Base-by-base conservation (phyloP, 495 filamentous ascomycete species). In the Aspergillus asperescens region DNA sequence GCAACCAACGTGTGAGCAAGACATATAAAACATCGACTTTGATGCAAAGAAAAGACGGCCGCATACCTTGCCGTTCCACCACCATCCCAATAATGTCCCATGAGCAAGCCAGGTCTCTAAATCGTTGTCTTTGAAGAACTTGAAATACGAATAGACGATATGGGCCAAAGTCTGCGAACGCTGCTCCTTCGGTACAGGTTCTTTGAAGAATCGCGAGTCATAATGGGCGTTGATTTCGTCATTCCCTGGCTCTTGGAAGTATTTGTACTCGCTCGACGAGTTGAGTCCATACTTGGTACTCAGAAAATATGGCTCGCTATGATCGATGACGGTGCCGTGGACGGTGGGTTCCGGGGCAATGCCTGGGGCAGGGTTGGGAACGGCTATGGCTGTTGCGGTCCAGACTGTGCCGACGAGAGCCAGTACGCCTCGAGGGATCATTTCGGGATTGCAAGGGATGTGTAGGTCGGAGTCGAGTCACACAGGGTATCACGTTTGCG, bases 71-170 rank as follows among this genome's bases (percentile, higher is more conserved):
- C 83, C 86, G 61, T 89, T 91, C 89, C 89, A 95, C 87, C 87
- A 93, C 89, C 89, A 95, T 10, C 89, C 89, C 41, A 95, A 69
- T 39, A 95, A 72, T 13, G 89, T 91, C 19, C 89, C 89, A 66
- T 95, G 89, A 28, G 88, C 87, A 56, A 95, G 82, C 89, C 89
- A 95, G 4, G 89, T 90, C 62, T 90, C 86, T 50, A 89, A 65
- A 0, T 78, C 76, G 24, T 87, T 75, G 32, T 79, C 69, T 12
- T 73, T 65, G 56, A 87, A 83, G 50, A 79, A 83, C 15, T 79
- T 73, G 10, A 93, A 73, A 72, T 91, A 93, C 22, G 87, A 79
- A 38, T 82, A 81, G 56, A 91, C 77, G 55, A 93, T 80, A 60
- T 86, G 75, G 6, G 76, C 76, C 48, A 91, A 76, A 12, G 80